Evolutionary conservation across 371 early-diverging fungal genomes (phyloP), one percentile per base, ranked within the genome.

Genomic region (Nosema granulosis): DNA sequence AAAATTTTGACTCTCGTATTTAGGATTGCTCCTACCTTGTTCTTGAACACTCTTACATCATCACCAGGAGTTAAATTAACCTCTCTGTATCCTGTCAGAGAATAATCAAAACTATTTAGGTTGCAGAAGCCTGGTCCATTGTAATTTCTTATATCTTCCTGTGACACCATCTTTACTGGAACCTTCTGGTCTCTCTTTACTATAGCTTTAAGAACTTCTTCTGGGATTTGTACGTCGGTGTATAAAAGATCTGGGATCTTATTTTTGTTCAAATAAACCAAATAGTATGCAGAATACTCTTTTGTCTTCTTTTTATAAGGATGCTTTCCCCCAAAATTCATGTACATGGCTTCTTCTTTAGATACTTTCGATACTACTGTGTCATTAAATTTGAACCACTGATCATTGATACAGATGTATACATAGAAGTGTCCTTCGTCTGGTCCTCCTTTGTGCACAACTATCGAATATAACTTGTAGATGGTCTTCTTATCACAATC

Each of bases 371-470:
- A 89, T 1, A 98, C 97, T 31, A 91, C 88, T 77, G 94, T 94
- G 84, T 98, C 99, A 83, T 98, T 96, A 83, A 96, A 98, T 52
- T 92, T 92, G 83, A 88, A 91, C 80, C 83, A 85, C 28, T 59
- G n/a, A 77, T 94, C 94, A 92, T 77, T 88, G 88, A 65, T 90
- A 89, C 56, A 90, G 84, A 70, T 68, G 89, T 88, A 78, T 1
- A 93, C 93, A 88, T 91, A 94, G 84, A 96, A 99, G 87, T 96
- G 97, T 0, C 99, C 99, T 71, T 93, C 92, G 79, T 91, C 88
- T 29, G 92, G 80, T 81, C 93, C 94, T 54, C 99, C 99, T 75
- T 90, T 90, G 81, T 99, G 99, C 12, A 97, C 97, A 56, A 96
- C 87, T 0, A 97, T 96, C 71, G 93, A 89, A 81, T 54, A 82